Evolutionary conservation across 1,284 basidiomycete species (phyloP).

Genomic region (Vanrija humicola): DNA sequence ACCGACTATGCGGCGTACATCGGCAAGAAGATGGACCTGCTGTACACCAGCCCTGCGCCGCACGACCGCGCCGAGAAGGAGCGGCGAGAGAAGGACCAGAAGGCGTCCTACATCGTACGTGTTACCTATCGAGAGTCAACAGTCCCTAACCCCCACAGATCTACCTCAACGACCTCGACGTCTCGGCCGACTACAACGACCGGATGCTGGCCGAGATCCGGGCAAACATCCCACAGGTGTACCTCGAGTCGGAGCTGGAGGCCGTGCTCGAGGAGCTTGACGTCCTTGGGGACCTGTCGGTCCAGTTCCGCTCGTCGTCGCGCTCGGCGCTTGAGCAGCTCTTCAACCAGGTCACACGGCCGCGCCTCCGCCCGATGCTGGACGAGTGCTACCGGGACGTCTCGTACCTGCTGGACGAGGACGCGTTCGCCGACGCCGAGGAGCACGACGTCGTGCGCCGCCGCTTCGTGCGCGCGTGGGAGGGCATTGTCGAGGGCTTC

Average conservation of each 20-base stretch:
- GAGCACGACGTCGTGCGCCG: conserved; percentile 80
- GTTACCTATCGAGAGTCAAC: neutral
- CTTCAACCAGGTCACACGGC: conserved; percentile 86
- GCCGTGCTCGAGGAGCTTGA: conserved; percentile 37
- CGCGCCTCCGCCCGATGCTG: conserved; percentile 75
- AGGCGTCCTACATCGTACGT: conserved; percentile 73
- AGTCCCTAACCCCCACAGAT: conserved; percentile 55
- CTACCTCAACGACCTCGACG: conserved; percentile 80
- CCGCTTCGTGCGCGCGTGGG: conserved; percentile 81
- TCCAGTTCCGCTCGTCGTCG: conserved; percentile 65
- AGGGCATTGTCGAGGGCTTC: conserved; percentile 74
- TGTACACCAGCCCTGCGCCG: conserved; percentile 58
- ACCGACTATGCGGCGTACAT: conserved; percentile 73
- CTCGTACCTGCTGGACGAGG: conserved; percentile 84
- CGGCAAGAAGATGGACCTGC: conserved; percentile 75
- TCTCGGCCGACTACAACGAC: conserved; percentile 80
- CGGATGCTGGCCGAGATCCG: conserved; percentile 67
- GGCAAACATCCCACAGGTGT: conserved; percentile 64
- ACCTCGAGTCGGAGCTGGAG: conserved; percentile 59
- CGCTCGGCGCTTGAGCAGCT: conserved; percentile 86
- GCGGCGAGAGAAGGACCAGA: conserved; percentile 70
- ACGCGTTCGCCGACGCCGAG: conserved; percentile 74
- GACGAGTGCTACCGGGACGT: conserved; percentile 85
- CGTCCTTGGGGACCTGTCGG: conserved; percentile 45
- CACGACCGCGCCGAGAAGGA: conserved; percentile 55